phyloP scores from a whole-genome alignment of 768 basidiomycete species.

The Candolleomyces efflorescens region DNA sequence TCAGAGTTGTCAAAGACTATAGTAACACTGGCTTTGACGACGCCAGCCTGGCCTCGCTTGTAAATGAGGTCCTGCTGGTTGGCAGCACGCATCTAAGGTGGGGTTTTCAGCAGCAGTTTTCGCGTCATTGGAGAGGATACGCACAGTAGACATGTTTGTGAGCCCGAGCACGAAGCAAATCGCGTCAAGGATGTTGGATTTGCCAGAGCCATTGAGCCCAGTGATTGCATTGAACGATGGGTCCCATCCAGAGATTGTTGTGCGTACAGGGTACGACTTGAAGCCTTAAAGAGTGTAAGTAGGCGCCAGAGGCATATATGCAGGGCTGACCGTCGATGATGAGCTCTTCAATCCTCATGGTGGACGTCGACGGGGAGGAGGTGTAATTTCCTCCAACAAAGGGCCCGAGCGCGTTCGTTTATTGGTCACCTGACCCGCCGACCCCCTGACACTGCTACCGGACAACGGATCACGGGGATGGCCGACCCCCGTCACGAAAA shows the following conservation, averaged over 20 bases:
- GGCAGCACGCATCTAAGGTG: constrained; percentile 77
- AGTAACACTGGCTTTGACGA: constrained; percentile 96
- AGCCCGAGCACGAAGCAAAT: constrained; percentile 99
- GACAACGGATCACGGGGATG: background rate
- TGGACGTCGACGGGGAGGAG: constrained; percentile 10
- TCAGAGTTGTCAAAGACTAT: constrained; percentile 99
- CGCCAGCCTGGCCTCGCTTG: constrained; percentile 96
- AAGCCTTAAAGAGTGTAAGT: constrained; percentile 56
- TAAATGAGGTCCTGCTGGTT: constrained; percentile 99
- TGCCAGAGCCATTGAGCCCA: constrained; percentile 92
- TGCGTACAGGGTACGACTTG: constrained; percentile 96
- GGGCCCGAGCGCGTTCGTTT: constrained; percentile 4
- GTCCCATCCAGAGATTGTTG: constrained; percentile 96
- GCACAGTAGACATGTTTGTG: constrained; percentile 91
- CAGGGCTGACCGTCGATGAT: constrained; percentile 75
- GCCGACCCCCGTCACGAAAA: background rate
- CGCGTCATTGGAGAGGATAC: constrained; percentile 15
- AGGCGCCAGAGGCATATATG: background rate
- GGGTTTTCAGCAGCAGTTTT: constrained; percentile 9
- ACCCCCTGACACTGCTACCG: background rate
- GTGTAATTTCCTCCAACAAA: background rate
- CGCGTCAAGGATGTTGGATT: constrained; percentile 98
- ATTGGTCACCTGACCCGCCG: background rate
- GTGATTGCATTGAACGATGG: constrained; percentile 98
- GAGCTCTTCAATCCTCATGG: constrained; percentile 92